These are phyloP conservation scores for Hyaloscypha finlandica DNA, from an alignment of 495 filamentous ascomycete species.

Conservation along the genomic window DNA sequence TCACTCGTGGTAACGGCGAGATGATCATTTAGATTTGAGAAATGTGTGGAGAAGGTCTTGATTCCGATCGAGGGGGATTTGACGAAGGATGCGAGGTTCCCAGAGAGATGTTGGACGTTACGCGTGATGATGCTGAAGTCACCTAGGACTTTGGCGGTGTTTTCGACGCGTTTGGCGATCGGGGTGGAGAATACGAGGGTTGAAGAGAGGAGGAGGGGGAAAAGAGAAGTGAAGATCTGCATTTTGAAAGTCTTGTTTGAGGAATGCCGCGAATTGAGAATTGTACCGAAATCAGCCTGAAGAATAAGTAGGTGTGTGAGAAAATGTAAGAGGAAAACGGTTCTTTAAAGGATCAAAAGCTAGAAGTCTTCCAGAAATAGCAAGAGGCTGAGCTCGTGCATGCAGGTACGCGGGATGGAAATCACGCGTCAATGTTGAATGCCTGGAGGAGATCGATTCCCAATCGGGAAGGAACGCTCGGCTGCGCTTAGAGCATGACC, in stretches of 20 bases:
- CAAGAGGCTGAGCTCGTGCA: neutral
- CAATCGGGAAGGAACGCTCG: neutral
- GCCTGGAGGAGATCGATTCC: neutral
- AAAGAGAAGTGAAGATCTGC: slow-evolving; percentile 2
- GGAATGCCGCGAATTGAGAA: too few species aligned
- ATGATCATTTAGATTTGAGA: neutral
- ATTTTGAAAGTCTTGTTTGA: neutral
- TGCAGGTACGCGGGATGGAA: neutral
- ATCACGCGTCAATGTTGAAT: neutral
- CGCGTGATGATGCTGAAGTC: neutral
- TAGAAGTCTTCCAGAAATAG: neutral
- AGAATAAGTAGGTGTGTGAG: neutral
- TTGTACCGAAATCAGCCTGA: too few species aligned
- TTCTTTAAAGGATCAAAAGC: neutral
- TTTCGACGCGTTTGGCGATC: neutral
- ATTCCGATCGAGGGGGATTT: neutral
- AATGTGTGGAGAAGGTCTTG: neutral
- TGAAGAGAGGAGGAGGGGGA: neutral
- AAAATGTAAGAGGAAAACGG: neutral
- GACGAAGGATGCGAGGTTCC: neutral
- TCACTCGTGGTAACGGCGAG: neutral
- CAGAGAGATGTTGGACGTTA: neutral
- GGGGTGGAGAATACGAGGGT: neutral
- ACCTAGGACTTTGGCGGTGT: neutral
- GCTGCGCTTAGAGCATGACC: neutral